phyloP scores from a whole-genome alignment of 169 alveolate species.

The Sarcocystis neurona region DNA sequence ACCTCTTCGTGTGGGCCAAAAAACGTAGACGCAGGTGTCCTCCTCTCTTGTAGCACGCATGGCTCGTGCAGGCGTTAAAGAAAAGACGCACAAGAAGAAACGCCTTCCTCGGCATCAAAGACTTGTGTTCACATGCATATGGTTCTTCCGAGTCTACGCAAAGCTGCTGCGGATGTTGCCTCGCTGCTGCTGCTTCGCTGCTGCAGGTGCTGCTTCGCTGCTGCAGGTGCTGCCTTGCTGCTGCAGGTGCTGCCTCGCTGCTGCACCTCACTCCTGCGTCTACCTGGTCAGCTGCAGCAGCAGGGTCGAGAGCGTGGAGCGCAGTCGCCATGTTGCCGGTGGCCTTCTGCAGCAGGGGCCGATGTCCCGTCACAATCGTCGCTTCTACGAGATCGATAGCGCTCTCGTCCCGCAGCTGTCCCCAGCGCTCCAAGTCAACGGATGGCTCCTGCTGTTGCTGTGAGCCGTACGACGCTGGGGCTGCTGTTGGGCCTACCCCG shows the following conservation, averaged over 20 bases:
- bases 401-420: conserved; percentile 29
- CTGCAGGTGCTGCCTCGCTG: neutral
- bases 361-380: conserved; percentile 36
- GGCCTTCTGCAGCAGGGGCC: neutral
- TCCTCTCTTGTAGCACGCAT: no score
- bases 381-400: conserved; percentile 28
- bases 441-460: no score
- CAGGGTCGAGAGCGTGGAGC: neutral
- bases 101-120: no score
- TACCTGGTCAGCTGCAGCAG: neutral
- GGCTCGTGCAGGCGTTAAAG: no score
- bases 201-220: no score
- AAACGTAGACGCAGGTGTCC: no score
- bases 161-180: neutral
- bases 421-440: conserved; percentile 32
- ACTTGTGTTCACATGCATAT: neutral
- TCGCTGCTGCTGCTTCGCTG: neutral
- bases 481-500: no score
- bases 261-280: neutral
- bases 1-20: no score
- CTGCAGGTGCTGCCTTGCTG: no score
- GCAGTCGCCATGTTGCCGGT: neutral
- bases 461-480: no score
- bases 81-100: no score
- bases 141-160: neutral